Conservation (phyloP, 176 grass and related monocot species). For the Eleusine coracana region DNA sequence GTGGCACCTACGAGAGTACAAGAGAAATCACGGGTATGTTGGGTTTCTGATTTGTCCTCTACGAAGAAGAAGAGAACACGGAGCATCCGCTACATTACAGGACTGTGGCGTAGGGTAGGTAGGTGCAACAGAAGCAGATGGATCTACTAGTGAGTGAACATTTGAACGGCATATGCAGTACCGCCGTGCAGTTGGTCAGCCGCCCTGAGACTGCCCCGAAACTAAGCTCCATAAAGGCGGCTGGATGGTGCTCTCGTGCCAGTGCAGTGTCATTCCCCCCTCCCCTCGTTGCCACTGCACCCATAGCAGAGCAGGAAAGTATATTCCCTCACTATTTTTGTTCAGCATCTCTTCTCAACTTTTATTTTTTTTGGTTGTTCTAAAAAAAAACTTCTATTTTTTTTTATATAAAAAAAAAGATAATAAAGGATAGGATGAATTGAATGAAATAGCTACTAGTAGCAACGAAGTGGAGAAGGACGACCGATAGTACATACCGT, state of each 20-base stretch:
- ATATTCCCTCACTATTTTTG: neutral
- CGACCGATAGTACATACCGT: no score
- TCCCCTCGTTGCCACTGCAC: no score
- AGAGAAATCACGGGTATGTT: neutral
- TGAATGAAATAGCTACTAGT: no score
- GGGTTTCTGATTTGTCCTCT: neutral
- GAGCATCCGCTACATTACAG: neutral
- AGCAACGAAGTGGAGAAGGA: no score
- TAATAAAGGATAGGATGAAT: no score
- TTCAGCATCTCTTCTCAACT: no score
- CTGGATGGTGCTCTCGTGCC: neutral
- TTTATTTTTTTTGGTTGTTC: no score
- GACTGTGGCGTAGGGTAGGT: neutral
- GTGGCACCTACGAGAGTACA: neutral
- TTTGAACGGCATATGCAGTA: neutral
- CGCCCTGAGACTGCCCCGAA: neutral
- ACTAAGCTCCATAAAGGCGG: slow-evolving; percentile 25
- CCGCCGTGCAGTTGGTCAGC: neutral
- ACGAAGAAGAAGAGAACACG: no score
- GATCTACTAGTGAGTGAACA: neutral
- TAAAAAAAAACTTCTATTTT: no score
- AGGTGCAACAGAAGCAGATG: neutral
- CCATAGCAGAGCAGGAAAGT: neutral
- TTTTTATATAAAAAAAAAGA: no score
- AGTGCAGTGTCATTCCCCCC: neutral